Evolutionary conservation across 208 protist genomes (phyloP).

Genomic region (Trypanosoma grayi): DNA sequence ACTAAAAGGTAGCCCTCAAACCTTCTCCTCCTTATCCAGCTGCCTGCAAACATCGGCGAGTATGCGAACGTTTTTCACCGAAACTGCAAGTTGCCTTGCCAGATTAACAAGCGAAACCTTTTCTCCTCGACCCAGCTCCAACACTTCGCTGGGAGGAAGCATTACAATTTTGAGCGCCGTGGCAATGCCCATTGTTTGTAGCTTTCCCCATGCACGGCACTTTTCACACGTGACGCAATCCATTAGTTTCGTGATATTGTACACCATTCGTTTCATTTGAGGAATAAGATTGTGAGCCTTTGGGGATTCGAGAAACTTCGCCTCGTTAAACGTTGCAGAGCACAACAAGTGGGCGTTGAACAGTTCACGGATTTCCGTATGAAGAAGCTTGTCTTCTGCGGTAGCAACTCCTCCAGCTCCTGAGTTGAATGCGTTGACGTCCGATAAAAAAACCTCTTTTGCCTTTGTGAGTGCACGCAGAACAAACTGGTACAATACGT

Average conservation of each 20-base stretch:
- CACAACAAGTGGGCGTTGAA: slow-evolving; percentile 64
- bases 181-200: slow-evolving; percentile 80
- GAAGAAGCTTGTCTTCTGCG: slow-evolving; percentile 45
- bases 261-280: slow-evolving; percentile 74
- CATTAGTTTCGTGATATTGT: slow-evolving; percentile 85
- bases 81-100: slow-evolving; percentile 75
- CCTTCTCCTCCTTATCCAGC: not conserved
- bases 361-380: slow-evolving; percentile 47
- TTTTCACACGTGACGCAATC: slow-evolving; percentile 93
- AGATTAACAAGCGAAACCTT: slow-evolving; percentile 84
- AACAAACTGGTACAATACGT: slow-evolving; percentile 85
- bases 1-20: too few relatives aligned
- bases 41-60: slow-evolving; percentile 23
- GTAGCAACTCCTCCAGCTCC: slow-evolving; percentile 36
- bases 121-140: slow-evolving; percentile 59
- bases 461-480: slow-evolving; percentile 80
- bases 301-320: slow-evolving; percentile 62
- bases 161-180: slow-evolving; percentile 85
- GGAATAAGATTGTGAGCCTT: slow-evolving; percentile 46
- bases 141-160: slow-evolving; percentile 11
- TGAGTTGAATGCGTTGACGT: slow-evolving; percentile 61
- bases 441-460: slow-evolving; percentile 41
- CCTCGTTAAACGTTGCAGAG: slow-evolving; percentile 81
- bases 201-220: slow-evolving; percentile 90
- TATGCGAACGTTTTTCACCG: slow-evolving; percentile 48